Base-by-base conservation (phyloP, 306 rosid species). In the Sindora glabra region DNA sequence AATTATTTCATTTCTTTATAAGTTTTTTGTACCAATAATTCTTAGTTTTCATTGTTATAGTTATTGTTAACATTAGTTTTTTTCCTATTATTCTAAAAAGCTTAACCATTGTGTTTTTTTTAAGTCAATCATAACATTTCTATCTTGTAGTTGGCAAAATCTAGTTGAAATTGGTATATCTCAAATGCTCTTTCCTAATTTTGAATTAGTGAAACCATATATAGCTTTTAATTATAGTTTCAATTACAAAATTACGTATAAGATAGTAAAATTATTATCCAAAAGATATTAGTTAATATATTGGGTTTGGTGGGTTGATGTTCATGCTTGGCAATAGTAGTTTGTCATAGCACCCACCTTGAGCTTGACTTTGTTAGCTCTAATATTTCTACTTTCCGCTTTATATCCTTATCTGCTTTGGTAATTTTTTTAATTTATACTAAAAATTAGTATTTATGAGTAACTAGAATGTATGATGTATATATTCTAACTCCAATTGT, bases 141-240 rank as follows among this genome's bases (percentile, higher is more conserved):
- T 90, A 90, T 53, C 78, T 90, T 13, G 97, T 90, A 39, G 94
- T 90, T 10, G 95, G 84, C 59, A 76, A 96, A 45, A 80, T 74
- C 21, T 86, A 80, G 38, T 89, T 79, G 85, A 92, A 92, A 81
- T 78, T 78, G 90, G 95, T 89, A 23, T 23, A 14, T 59, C 14
- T 65, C 19, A 15, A 64, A 17, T 36, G 16, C 32, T 12, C 41
- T 12, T 11, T 16, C 0, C 6, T 34, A 1, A 9, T 5, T 5
- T 16, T 5, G 8, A 5, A 19, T 52, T 21, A 6, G 2, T 8
- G 19, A 17, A 32, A 13, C 23, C 29, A 2, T 42, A 2, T 9
- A 4, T 24, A 53, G 23, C 14, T 23, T 4, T 3, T 9, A 25
- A 5, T 17, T 10, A 5, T 5, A 4, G 3, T 34, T 48, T 42